Percentiles rank a stretch among this genome's conserved stretches.
Evolutionary conservation across 805 yeast genomes (phyloP).

Genomic region (Wickerhamomyces strasburgensis): DNA sequence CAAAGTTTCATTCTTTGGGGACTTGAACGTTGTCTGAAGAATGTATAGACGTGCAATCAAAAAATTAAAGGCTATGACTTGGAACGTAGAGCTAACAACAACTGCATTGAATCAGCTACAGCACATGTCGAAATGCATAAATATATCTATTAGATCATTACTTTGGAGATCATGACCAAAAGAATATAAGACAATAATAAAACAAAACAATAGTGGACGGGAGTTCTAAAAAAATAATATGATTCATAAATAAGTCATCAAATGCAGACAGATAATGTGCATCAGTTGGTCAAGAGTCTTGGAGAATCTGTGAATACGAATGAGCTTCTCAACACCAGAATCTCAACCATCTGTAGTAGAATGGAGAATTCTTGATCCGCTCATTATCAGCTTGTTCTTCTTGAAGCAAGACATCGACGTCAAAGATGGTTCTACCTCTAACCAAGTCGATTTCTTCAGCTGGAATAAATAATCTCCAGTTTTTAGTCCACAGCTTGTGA

Average conservation of each 20-base stretch:
- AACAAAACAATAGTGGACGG: too few species aligned
- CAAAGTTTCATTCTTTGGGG: conserved; percentile 60
- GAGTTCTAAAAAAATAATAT: too few species aligned
- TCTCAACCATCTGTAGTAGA: conserved; percentile 16
- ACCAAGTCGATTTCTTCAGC: conserved; percentile 50
- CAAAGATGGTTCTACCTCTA: conserved; percentile 45
- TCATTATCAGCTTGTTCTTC: conserved; percentile 32
- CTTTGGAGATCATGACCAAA: too few species aligned
- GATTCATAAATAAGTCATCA: too few species aligned
- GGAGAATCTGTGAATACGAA: too few species aligned
- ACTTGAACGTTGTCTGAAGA: conserved; percentile 21
- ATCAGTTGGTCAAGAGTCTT: too few species aligned
- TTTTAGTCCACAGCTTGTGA: conserved; percentile 39
- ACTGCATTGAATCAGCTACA: not conserved
- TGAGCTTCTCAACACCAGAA: conserved; percentile 32
- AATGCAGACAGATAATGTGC: too few species aligned
- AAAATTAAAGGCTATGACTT: not conserved
- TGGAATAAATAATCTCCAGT: conserved; percentile 30
- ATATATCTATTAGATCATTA: too few species aligned
- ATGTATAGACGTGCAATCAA: not conserved
- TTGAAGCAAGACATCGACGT: conserved; percentile 32
- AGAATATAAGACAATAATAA: too few species aligned
- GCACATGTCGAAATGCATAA: not conserved
- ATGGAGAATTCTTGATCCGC: conserved; percentile 13
- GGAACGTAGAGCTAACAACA: too few species aligned